Percentiles rank a stretch among this genome's conserved stretches.
Evolutionary conservation across 768 basidiomycete genomes (phyloP).

Genomic region (Serendipita vermifera): DNA sequence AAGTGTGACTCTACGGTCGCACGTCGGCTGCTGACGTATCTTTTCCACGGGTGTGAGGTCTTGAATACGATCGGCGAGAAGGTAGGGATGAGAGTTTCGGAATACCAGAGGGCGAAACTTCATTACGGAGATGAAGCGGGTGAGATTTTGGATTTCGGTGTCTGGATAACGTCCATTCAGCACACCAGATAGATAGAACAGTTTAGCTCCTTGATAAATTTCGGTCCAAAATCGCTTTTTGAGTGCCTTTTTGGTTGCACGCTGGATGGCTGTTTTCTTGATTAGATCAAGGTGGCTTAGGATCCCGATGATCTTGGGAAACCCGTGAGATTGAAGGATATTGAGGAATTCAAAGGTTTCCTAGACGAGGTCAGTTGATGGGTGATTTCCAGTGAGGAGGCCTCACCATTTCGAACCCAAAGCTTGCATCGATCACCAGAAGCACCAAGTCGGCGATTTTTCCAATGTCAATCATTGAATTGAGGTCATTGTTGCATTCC

Average conservation of each 20-base stretch:
- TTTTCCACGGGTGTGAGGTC: constrained; percentile 85
- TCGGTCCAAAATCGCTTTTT: constrained; percentile 99
- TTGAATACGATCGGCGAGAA: constrained; percentile 88
- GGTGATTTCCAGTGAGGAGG: background rate
- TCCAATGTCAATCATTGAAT: constrained; percentile 96
- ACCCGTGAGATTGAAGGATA: constrained; percentile 90
- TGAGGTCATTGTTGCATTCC: constrained; percentile 95
- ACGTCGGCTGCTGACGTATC: constrained; percentile 69
- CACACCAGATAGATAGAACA: constrained; percentile 94
- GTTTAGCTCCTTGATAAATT: constrained; percentile 96
- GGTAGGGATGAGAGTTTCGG: constrained; percentile 88
- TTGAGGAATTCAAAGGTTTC: constrained; percentile 99
- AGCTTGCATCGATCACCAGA: constrained; percentile 95
- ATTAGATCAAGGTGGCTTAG: constrained; percentile 95
- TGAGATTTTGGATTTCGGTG: constrained; percentile 88
- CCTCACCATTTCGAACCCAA: constrained; percentile 95
- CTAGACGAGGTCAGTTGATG: constrained; percentile 28
- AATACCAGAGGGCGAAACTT: constrained; percentile 97
- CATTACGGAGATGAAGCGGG: constrained; percentile 93
- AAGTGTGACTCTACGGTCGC: constrained; percentile 84
- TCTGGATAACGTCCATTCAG: constrained; percentile 97
- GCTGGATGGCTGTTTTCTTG: constrained; percentile 77
- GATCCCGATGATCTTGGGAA: constrained; percentile 95
- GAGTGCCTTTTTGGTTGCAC: constrained; percentile 80
- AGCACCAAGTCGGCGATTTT: constrained; percentile 94